Conservation (phyloP, 257 asterid species). For the Fraxinus excelsior region DNA sequence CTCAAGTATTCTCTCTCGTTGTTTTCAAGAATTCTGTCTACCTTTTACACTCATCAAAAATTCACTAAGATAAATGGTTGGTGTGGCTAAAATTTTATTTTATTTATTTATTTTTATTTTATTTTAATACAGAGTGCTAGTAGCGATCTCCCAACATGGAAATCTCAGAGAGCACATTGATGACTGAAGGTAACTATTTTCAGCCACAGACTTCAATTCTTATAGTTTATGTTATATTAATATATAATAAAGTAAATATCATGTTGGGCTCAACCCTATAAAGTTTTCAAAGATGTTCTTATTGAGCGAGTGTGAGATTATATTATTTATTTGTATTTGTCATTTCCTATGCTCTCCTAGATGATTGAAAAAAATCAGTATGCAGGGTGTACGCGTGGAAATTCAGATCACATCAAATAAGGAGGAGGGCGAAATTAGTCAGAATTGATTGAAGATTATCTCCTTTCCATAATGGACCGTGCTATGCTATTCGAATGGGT, state of each 20-base stretch:
- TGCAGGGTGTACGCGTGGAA: too few species aligned
- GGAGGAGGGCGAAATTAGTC: too few species aligned
- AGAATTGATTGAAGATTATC: too few species aligned
- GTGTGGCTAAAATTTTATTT: neutral
- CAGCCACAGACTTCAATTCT: neutral
- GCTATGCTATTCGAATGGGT: too few species aligned
- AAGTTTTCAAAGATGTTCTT: conserved; percentile 49
- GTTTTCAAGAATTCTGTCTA: too few species aligned
- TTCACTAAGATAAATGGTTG: too few species aligned
- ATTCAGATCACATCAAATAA: too few species aligned
- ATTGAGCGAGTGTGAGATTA: conserved; percentile 54
- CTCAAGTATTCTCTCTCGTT: too few species aligned
- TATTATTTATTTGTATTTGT: neutral
- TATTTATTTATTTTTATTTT: neutral
- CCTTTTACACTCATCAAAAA: too few species aligned
- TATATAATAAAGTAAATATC: too few species aligned
- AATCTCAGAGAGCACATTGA: conserved; percentile 43
- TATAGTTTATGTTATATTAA: too few species aligned
- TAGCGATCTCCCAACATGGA: conserved; percentile 65
- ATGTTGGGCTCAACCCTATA: conserved; percentile 37
- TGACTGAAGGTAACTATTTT: conserved; percentile 52
- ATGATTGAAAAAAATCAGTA: neutral
- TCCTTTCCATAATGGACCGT: too few species aligned
- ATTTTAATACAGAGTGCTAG: conserved; percentile 33
- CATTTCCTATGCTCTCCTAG: neutral